phyloP scores from a whole-genome alignment of 129 eudicot species.

The Dittrichia graveolens region DNA sequence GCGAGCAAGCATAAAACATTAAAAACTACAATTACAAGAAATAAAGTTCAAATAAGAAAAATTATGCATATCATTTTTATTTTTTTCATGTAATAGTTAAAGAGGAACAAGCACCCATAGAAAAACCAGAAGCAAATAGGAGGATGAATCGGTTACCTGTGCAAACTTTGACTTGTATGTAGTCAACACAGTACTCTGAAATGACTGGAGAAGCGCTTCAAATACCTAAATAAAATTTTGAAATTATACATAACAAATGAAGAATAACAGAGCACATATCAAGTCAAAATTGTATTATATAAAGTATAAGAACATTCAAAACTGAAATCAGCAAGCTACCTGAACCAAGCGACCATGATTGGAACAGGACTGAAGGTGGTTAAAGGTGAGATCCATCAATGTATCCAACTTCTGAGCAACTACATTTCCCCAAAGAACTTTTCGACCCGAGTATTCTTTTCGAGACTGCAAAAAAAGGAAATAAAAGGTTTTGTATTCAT shows the following conservation, averaged over 20 bases:
- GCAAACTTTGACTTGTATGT: slow-evolving; percentile 90
- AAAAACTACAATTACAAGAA: slow-evolving; percentile 69
- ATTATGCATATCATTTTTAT: slow-evolving; percentile 9
- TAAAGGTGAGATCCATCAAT: slow-evolving; percentile 71
- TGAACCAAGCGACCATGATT: slow-evolving; percentile 59
- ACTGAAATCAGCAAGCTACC: slow-evolving; percentile 37
- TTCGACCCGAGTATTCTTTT: slow-evolving; percentile 50
- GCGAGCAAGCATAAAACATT: slow-evolving; percentile 88
- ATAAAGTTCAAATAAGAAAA: slow-evolving; percentile 1
- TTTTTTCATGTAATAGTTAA: background rate
- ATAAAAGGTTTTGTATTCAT: background rate
- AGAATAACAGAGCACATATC: background rate
- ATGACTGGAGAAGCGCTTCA: slow-evolving; percentile 82
- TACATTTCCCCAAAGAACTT: slow-evolving; percentile 54
- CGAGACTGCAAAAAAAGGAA: slow-evolving; percentile 39
- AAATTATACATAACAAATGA: slow-evolving; percentile 3
- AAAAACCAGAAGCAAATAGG: slow-evolving; percentile 1
- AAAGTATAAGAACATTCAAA: background rate
- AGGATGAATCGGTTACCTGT: slow-evolving; percentile 55
- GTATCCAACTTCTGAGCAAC: slow-evolving; percentile 76
- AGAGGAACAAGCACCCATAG: too few relatives aligned
- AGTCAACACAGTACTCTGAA: slow-evolving; percentile 69
- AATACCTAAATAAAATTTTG: slow-evolving; percentile 54
- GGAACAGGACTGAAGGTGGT: slow-evolving; percentile 59
- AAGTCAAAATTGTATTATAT: background rate